A percentile compares a stretch with the other conserved stretches of the same genome.
These are phyloP conservation scores for Pycnococcus provasolii DNA, from an alignment of 139 green algal species.

Conservation along the genomic window DNA sequence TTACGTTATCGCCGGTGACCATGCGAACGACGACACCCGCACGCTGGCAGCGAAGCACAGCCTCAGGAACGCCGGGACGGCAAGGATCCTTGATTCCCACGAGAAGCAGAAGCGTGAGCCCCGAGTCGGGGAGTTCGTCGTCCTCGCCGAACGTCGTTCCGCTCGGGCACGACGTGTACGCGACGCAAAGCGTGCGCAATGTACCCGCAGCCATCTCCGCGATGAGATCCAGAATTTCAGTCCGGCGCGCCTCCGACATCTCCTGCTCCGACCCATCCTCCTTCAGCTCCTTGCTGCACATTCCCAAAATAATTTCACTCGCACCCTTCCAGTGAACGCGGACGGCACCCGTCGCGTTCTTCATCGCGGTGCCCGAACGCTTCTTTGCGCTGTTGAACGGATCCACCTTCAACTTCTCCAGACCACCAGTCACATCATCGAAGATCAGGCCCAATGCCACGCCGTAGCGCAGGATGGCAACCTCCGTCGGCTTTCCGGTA, in stretches of 20 bases:
- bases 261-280: constrained; percentile 39
- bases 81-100: constrained; percentile 97
- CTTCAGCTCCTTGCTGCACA: constrained; percentile 50
- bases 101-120: constrained; percentile 56
- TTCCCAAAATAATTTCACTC: constrained; percentile 78
- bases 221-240: constrained; percentile 19
- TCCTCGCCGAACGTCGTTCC: constrained; percentile 1
- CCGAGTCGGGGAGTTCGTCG: constrained; percentile 40
- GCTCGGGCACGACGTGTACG: constrained; percentile 26
- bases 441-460: constrained; percentile 60
- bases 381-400: constrained; percentile 82
- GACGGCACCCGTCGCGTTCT: constrained; percentile 34
- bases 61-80: constrained; percentile 54
- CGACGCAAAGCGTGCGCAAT: constrained; percentile 75
- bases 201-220: constrained; percentile 63
- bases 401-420: constrained; percentile 31
- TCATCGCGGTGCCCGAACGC: constrained; percentile 61
- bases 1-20: constrained; percentile 97
- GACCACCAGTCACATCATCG: constrained; percentile 30
- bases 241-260: constrained; percentile 34
- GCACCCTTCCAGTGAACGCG: constrained; percentile 91
- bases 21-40: constrained; percentile 92
- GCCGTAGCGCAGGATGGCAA: constrained; percentile 74
- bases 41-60: constrained; percentile 66
- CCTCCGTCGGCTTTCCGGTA: constrained; percentile 88